Evolutionary conservation across 164 flowering plant species (phyloP).

Genomic region (Litsea cubeba): DNA sequence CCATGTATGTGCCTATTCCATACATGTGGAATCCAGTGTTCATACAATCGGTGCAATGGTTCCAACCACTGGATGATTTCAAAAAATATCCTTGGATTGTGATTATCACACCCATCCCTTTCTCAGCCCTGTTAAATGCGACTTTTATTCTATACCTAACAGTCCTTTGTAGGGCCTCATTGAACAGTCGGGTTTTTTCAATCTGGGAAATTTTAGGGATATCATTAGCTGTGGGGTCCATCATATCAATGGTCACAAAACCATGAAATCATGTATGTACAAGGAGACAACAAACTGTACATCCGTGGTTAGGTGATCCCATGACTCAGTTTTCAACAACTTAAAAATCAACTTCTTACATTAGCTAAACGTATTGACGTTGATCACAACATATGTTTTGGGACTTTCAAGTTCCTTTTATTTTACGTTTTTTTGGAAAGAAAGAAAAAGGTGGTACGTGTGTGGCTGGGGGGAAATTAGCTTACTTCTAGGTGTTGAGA

Average conservation of each 20-base stretch:
- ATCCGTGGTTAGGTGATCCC: no score
- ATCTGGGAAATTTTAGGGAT: neutral
- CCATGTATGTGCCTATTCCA: no score
- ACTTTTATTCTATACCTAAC: neutral
- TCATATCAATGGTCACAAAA: neutral
- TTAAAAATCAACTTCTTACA: no score
- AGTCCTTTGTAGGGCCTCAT: no score
- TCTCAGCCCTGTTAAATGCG: neutral
- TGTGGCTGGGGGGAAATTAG: conserved; percentile 15
- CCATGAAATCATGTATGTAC: neutral
- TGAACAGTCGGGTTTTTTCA: neutral
- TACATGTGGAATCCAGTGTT: neutral
- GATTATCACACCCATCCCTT: neutral
- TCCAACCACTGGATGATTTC: neutral
- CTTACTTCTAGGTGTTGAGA: conserved; percentile 55
- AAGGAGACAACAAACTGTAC: no score
- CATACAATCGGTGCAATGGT: neutral
- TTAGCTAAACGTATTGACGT: no score
- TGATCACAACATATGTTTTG: neutral
- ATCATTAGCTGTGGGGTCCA: neutral
- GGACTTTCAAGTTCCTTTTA: no score
- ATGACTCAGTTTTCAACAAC: no score
- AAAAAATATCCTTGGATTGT: neutral
- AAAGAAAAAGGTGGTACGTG: neutral
- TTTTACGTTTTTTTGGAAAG: no score